phyloP scores from a whole-genome alignment of 73 alveolate species.

The Blepharisma japonicum region DNA sequence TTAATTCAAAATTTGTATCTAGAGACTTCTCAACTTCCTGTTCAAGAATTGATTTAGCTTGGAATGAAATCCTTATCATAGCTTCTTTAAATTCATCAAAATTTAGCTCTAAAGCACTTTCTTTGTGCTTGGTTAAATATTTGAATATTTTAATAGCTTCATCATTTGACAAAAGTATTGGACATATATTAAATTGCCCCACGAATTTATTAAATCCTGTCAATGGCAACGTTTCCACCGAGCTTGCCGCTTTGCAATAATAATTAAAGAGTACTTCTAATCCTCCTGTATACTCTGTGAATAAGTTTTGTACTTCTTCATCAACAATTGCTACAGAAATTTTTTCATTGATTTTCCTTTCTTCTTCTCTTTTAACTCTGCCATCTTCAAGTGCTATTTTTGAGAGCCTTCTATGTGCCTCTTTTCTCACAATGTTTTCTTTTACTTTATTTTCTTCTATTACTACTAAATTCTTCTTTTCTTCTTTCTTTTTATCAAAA shows the following conservation, averaged over 20 bases:
- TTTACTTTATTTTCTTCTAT: constrained; percentile 8
- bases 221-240: background rate
- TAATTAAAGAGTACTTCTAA: background rate
- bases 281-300: background rate
- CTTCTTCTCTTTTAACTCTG: background rate
- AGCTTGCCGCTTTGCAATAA: background rate
- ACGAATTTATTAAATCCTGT: background rate
- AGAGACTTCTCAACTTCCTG: background rate
- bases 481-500: constrained; percentile 6
- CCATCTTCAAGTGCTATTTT: background rate
- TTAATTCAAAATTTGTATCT: background rate
- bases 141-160: background rate
- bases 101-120: background rate
- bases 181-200: background rate
- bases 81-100: constrained; percentile 11
- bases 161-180: background rate
- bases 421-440: constrained; percentile 14
- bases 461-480: constrained; percentile 14
- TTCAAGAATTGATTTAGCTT: background rate
- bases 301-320: background rate
- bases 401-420: background rate
- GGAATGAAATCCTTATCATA: background rate
- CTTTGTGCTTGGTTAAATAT: background rate
- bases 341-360: background rate
- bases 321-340: background rate